These are phyloP conservation scores for Leavenworthia alabamica DNA, from an alignment of 345 rosid species.

Conservation along the genomic window DNA sequence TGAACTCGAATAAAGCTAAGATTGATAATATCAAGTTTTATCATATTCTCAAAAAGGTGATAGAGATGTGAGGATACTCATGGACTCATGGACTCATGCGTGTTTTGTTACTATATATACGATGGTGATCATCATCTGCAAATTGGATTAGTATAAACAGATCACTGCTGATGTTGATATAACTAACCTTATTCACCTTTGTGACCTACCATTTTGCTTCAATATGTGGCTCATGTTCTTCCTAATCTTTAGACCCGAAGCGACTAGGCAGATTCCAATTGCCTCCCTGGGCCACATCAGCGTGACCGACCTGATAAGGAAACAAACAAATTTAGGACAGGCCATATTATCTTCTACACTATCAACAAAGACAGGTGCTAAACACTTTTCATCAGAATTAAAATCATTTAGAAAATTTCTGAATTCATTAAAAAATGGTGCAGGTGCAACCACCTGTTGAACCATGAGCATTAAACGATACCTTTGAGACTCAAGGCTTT, in stretches of 20 bases:
- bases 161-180: slow-evolving; percentile 11
- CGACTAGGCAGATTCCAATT: slow-evolving; percentile 10
- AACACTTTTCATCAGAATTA: neutral
- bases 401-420: neutral
- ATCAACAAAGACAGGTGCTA: neutral
- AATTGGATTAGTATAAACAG: slow-evolving; percentile 20
- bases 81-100: slow-evolving; percentile 5
- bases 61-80: slow-evolving; percentile 1
- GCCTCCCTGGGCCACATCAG: neutral
- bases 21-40: neutral
- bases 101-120: neutral
- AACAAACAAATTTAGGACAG: slow-evolving; percentile 9
- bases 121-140: slow-evolving; percentile 25
- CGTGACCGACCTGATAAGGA: slow-evolving; percentile 13
- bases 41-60: slow-evolving; percentile 7
- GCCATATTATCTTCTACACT: slow-evolving; percentile 1
- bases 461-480: neutral
- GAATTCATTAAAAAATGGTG: neutral
- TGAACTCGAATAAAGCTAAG: slow-evolving; percentile 3
- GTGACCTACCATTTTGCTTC: slow-evolving; percentile 19
- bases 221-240: slow-evolving; percentile 21
- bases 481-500: neutral
- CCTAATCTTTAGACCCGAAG: neutral
- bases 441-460: neutral
- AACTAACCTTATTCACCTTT: neutral